Evolutionary conservation across 2,329 filamentous ascomycete species (phyloP).

Genomic region (Chaetomium globosum): DNA sequence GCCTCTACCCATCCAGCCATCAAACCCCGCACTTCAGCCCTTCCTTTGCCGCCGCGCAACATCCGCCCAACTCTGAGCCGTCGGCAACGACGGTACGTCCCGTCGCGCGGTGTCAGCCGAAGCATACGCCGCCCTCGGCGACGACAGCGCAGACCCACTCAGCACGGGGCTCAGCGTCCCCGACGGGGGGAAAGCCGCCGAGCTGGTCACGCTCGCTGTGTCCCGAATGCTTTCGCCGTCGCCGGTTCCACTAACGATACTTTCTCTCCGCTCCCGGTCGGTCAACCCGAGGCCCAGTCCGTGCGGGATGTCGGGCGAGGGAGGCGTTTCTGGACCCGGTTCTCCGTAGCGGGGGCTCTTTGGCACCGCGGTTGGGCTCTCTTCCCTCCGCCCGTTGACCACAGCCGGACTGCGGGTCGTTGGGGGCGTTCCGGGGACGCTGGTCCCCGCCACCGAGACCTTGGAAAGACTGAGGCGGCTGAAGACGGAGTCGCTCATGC

Average conservation of each 20-base stretch:
- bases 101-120: constrained; percentile 28
- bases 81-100: constrained; percentile 41
- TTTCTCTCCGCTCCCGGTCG: constrained; percentile 27
- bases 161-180: constrained; percentile 33
- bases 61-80: constrained; percentile 48
- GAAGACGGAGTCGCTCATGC: constrained; percentile 49
- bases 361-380: neutral
- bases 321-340: neutral
- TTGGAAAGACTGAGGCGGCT: constrained; percentile 43
- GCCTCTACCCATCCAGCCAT: neutral
- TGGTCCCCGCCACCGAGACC: constrained; percentile 39
- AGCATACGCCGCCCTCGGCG: constrained; percentile 37
- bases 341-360: neutral
- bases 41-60: constrained; percentile 39
- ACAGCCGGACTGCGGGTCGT: constrained; percentile 38
- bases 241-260: constrained; percentile 13
- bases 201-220: constrained; percentile 31
- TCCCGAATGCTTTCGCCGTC: constrained; percentile 21
- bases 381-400: neutral
- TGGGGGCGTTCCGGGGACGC: constrained; percentile 37
- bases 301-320: neutral
- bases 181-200: constrained; percentile 7
- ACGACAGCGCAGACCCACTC: constrained; percentile 42
- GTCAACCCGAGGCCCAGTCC: constrained; percentile 30
- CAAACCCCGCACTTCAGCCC: neutral